Conservation (phyloP, 176 grass and related monocot genomes). For the Aegilops speltoides region DNA sequence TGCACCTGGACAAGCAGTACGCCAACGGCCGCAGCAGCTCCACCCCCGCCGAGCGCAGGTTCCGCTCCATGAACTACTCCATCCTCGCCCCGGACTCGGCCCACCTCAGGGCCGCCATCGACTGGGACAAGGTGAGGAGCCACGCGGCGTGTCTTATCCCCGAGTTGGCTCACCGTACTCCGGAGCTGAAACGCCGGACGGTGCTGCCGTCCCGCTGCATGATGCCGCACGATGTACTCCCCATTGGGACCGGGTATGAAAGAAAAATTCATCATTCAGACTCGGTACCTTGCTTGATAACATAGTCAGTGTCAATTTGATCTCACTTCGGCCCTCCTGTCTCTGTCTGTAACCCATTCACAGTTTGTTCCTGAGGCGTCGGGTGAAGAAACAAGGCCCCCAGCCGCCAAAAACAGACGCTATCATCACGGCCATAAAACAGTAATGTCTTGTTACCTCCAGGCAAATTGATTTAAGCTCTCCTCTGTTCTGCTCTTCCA, state of each 20-base stretch:
- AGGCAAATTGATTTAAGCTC: too few relatives aligned
- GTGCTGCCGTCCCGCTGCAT: too few relatives aligned
- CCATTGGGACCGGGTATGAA: too few relatives aligned
- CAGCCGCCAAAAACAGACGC: background rate
- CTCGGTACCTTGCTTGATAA: too few relatives aligned
- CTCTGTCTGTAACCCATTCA: background rate
- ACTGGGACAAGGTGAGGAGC: too few relatives aligned
- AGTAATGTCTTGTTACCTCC: background rate
- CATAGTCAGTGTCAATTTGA: background rate
- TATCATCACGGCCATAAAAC: too few relatives aligned
- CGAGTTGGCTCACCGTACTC: too few relatives aligned
- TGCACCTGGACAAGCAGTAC: background rate
- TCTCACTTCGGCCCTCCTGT: background rate
- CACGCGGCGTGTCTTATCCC: too few relatives aligned
- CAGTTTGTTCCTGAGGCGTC: background rate
- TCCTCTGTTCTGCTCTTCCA: background rate
- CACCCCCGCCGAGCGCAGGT: background rate
- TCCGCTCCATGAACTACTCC: background rate
- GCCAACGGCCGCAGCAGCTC: background rate
- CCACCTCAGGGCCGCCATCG: background rate
- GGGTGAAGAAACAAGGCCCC: background rate
- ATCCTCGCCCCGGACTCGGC: background rate
- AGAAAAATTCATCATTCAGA: background rate
- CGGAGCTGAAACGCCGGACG: too few relatives aligned
- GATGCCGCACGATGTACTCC: too few relatives aligned